Evolutionary conservation across 2,329 filamentous ascomycete genomes (phyloP), one percentile per base, ranked within the genome.

Genomic region (Ascochyta clinopodiicola): DNA sequence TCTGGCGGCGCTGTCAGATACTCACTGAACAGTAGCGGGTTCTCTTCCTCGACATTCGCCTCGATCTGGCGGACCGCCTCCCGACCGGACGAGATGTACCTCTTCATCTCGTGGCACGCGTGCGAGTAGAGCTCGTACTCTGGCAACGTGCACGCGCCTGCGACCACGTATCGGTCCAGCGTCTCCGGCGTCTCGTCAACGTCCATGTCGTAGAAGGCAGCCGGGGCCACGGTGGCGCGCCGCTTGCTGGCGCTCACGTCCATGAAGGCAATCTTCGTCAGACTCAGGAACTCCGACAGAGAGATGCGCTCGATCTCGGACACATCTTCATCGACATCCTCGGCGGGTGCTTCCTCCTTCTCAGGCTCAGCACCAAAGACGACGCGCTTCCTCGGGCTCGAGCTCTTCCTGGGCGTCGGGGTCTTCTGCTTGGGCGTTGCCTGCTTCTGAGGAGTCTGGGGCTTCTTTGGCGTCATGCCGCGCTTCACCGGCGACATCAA

Each of bases 201-300:
- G 17, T 74, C 74, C 32, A 69, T 70, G 24, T 73, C 71, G 39
- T 67, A 69, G 51, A 76, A 75, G 1, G 67, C 64, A 34, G 72
- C 58, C 32, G 74, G 74, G 25, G 72, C 73, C 40, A 89, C 87
- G 0, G 94, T 98, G 66, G 96, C 90, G 51, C 95, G 85, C 63
- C 94, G 84, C 74, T 98, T 98, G 1, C 93, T 97, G 0, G 94
- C 96, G n/a, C 89, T 96, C 44, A 99, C 82, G 72, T 99, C 95
- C 90, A 99, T 97, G 78, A 99, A 99, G 49, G 93, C 91, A 68
- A 99, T 96, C 56, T 91, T 96, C 2, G 94, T 97, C 86, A 96
- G 88, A 60, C 96, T 91, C 39, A 99, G 79, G 77, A 99, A 99
- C 48, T 96, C 90, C 65, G 96, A 92, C 3, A 99, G 81, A 40